A percentile compares a stretch with the other conserved stretches of the same genome.
Evolutionary conservation across 2,329 filamentous ascomycete species (phyloP).

Genomic region (Aspergillus carbonarius): DNA sequence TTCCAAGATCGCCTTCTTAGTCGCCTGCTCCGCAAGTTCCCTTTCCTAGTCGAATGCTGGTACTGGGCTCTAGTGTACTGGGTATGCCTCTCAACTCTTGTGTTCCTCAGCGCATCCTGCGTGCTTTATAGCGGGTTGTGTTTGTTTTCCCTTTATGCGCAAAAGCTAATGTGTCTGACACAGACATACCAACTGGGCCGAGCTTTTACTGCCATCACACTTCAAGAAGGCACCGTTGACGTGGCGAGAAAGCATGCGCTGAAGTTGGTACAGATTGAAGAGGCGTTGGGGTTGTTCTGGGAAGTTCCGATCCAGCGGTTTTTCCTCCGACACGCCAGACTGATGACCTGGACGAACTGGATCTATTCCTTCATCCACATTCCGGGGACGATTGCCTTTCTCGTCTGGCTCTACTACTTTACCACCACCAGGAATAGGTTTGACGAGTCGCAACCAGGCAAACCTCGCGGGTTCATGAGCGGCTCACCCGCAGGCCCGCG

Average conservation of each 20-base stretch:
- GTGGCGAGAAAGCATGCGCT: constrained; percentile 68
- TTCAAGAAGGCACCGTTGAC: constrained; percentile 66
- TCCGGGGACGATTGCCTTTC: constrained; percentile 70
- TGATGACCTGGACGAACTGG: constrained; percentile 70
- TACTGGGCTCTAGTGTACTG: constrained; percentile 77
- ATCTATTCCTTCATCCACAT: constrained; percentile 77
- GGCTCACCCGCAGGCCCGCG: constrained; percentile 49
- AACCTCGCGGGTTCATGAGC: constrained; percentile 34
- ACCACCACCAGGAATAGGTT: constrained; percentile 62
- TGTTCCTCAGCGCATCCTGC: neutral
- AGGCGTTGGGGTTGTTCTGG: constrained; percentile 63
- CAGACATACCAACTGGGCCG: constrained; percentile 74
- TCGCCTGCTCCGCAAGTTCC: constrained; percentile 64
- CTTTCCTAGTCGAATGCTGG: constrained; percentile 73
- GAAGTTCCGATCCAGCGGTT: constrained; percentile 62
- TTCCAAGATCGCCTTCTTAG: constrained; percentile 63
- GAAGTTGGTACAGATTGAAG: constrained; percentile 65
- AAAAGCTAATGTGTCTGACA: constrained; percentile 10
- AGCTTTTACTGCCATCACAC: constrained; percentile 68
- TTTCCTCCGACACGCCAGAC: constrained; percentile 54
- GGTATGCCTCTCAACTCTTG: constrained; percentile 51
- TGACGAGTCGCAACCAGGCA: constrained; percentile 41
- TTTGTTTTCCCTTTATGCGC: neutral
- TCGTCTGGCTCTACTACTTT: constrained; percentile 66
- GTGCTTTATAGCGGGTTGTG: neutral